Conservation (phyloP, 345 rosid genomes). For the Excoecaria cochinchinensis region DNA sequence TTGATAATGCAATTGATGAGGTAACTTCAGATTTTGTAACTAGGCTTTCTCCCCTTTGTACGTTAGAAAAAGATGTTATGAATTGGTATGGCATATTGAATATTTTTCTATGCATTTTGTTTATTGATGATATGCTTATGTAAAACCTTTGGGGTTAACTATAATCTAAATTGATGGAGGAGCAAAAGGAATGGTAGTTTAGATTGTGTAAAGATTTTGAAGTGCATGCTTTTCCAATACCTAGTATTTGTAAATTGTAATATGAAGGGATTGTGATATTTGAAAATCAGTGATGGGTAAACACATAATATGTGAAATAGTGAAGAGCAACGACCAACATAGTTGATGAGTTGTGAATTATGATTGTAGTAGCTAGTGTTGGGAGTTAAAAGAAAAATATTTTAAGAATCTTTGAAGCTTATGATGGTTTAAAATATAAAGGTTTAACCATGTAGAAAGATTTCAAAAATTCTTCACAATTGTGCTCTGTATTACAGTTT, state of each 20-base stretch:
- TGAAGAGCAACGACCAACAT: not conserved
- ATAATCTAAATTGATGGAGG: not conserved
- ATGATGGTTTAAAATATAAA: not conserved
- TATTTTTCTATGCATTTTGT: not conserved
- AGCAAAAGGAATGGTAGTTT: not conserved
- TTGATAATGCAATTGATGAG: constrained; percentile 97
- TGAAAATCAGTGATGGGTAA: not conserved
- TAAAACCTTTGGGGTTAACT: not conserved
- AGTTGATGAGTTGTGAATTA: not conserved
- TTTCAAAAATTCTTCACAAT: too few relatives aligned
- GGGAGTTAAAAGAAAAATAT: not conserved
- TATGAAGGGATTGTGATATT: not conserved
- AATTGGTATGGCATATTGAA: not conserved
- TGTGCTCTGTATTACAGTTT: too few relatives aligned
- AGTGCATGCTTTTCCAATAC: not conserved
- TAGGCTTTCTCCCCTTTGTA: constrained; percentile 4
- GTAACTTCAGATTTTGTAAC: constrained; percentile 34
- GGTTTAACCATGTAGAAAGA: not conserved
- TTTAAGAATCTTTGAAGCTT: not conserved
- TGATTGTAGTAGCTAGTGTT: not conserved
- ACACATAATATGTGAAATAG: not conserved
- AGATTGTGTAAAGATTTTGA: not conserved
- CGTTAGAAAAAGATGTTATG: not conserved
- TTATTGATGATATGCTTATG: not conserved
- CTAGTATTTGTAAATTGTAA: not conserved